These are phyloP conservation scores for Oryza australiensis DNA, from an alignment of 176 grass and related monocot genomes.

Conservation along the genomic window DNA sequence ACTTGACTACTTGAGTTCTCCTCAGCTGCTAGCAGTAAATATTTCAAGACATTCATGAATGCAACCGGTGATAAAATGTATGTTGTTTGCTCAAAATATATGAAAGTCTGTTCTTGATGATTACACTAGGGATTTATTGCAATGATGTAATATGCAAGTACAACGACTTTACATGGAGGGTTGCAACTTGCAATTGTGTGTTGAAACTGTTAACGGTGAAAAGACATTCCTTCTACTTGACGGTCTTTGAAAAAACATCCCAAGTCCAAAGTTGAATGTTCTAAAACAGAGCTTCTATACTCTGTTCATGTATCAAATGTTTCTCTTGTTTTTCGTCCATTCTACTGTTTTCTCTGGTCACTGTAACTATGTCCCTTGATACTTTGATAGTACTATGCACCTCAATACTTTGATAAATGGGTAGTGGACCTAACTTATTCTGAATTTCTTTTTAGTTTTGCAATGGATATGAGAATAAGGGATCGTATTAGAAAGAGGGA, in stretches of 20 bases:
- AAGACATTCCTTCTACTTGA: too few relatives aligned
- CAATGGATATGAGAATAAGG: too few relatives aligned
- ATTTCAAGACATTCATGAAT: not conserved
- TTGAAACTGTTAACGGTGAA: too few relatives aligned
- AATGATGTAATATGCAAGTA: not conserved
- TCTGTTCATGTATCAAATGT: not conserved
- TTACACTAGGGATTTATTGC: not conserved
- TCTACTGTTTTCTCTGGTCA: not conserved
- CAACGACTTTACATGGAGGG: not conserved
- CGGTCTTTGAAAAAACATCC: too few relatives aligned
- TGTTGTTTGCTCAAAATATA: not conserved
- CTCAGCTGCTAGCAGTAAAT: not conserved
- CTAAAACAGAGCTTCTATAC: not conserved
- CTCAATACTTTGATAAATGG: too few relatives aligned
- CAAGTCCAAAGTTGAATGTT: not conserved
- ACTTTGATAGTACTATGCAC: too few relatives aligned
- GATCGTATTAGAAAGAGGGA: too few relatives aligned
- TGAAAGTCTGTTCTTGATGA: not conserved
- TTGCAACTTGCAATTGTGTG: not conserved
- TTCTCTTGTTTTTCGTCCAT: not conserved
- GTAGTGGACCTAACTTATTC: too few relatives aligned
- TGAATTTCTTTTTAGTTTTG: too few relatives aligned
- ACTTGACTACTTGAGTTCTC: not conserved
- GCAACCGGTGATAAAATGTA: not conserved
- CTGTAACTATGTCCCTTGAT: not conserved